A percentile compares a stretch with the other conserved stretches of the same genome.
Conservation (phyloP, 2,329 filamentous ascomycete genomes). For the Ophidiomyces ophidiicola region DNA sequence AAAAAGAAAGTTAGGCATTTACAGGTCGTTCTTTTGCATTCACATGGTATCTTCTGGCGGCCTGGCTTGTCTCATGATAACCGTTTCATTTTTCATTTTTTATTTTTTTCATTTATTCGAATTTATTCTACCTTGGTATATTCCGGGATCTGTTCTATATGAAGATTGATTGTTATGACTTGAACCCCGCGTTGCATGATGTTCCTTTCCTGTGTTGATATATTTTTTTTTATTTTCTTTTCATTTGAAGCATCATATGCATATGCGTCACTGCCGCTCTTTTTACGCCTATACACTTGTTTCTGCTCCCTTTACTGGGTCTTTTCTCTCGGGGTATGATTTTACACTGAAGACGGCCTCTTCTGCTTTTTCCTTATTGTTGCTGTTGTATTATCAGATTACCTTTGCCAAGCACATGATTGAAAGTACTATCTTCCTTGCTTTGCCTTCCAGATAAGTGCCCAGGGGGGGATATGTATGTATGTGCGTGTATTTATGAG, state of each 20-base stretch:
- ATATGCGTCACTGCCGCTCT: background rate
- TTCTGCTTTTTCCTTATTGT: no score
- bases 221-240: background rate
- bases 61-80: slow-evolving; percentile 1
- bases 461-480: no score
- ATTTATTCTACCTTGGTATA: no score
- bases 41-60: background rate
- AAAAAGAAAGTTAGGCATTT: slow-evolving; percentile 1
- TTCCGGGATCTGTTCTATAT: background rate
- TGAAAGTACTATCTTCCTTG: no score
- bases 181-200: background rate
- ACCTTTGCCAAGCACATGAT: no score
- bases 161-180: slow-evolving; percentile 1
- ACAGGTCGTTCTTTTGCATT: background rate
- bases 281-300: background rate
- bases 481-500: no score
- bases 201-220: slow-evolving; percentile 2
- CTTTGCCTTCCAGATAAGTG: no score
- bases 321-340: no score
- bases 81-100: background rate
- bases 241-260: background rate
- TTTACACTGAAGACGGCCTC: no score
- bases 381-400: no score
- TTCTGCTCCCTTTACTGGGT: no score
- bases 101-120: background rate